phyloP scores from a whole-genome alignment of 2,329 filamentous ascomycete species.

The Claviceps capensis region DNA sequence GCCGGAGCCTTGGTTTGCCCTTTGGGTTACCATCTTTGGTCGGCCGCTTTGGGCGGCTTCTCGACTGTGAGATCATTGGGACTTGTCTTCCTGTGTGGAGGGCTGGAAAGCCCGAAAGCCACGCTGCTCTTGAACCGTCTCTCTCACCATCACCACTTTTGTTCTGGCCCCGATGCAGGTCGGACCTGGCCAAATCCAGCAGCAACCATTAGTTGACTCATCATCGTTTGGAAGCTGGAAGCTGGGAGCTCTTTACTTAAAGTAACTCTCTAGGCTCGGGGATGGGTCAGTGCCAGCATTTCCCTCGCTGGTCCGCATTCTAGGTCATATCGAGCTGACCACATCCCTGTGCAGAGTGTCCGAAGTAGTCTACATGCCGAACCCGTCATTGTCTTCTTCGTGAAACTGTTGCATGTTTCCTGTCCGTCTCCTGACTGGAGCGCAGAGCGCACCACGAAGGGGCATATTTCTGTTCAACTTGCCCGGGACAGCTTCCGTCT shows the following conservation, averaged over 20 bases:
- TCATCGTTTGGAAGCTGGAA: not conserved
- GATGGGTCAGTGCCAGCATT: not conserved
- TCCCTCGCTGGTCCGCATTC: not conserved
- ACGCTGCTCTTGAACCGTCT: not conserved
- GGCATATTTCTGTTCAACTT: not conserved
- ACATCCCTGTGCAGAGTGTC: not conserved
- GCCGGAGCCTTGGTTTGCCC: not conserved
- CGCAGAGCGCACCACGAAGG: not conserved
- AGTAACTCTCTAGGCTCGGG: not conserved
- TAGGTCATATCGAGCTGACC: not conserved
- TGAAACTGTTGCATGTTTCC: not conserved
- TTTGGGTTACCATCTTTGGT: too few species aligned
- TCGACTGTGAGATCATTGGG: not conserved
- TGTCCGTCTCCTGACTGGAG: not conserved
- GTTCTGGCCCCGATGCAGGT: not conserved
- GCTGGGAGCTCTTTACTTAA: not conserved
- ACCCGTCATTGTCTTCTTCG: not conserved
- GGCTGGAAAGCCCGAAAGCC: not conserved
- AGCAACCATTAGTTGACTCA: not conserved
- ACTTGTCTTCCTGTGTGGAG: not conserved
- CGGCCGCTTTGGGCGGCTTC: not conserved
- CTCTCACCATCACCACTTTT: not conserved
- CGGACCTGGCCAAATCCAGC: not conserved
- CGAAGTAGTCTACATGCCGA: not conserved
- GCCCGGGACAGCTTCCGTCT: not conserved